Evolutionary conservation across 1,284 basidiomycete genomes (phyloP), one percentile per base, ranked within the genome.

Genomic region (Schizophyllum amplum): DNA sequence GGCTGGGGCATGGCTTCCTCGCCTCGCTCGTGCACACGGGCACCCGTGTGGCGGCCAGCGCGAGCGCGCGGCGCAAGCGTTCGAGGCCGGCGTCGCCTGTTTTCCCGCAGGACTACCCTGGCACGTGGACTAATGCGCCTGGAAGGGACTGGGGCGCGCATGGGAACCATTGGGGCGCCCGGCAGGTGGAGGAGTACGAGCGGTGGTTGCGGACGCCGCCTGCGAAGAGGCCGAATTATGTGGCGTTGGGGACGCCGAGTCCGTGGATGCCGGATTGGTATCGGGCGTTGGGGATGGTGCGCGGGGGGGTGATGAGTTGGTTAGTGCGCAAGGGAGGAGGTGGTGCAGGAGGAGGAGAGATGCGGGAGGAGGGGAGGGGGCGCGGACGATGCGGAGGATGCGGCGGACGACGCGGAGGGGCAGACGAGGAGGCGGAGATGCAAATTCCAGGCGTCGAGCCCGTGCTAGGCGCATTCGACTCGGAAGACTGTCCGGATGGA

Each of bases 1-100:
- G 91, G 91, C 7, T 98, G 93, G 93, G 78, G 81, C 1, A 94
- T 93, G 86, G 77, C 92, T 91, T 97, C 70, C 83, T 92, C 60
- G 79, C 79, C 24, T 94, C 93, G 0, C 79, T 98, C 48, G 77
- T 80, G 6, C 84, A 85, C 69, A 92, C 92, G 0, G 86, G 87
- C 22, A 89, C 88, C 0, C 85, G 91, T 3, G 79, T 94, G 6
- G 87, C 1, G 94, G 94, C 1, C 83, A 94, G 63, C 80, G 84
- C 20, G 91, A 96, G 66, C 79, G 84, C 21, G 77, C 79, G 61
- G 84, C 83, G 2, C 90, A 93, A 64, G 75, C 81, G 48, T 92
- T 90, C 62, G 94, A 97, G 70, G 82, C 87, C 1, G 90, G 87
- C 1, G 71, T 72, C 0, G 67, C 81, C 1, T 81, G 82, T n/a